Evolutionary conservation across 768 basidiomycete species (phyloP), one percentile per base, ranked within the genome.

Genomic region (Grammothele lineata): DNA sequence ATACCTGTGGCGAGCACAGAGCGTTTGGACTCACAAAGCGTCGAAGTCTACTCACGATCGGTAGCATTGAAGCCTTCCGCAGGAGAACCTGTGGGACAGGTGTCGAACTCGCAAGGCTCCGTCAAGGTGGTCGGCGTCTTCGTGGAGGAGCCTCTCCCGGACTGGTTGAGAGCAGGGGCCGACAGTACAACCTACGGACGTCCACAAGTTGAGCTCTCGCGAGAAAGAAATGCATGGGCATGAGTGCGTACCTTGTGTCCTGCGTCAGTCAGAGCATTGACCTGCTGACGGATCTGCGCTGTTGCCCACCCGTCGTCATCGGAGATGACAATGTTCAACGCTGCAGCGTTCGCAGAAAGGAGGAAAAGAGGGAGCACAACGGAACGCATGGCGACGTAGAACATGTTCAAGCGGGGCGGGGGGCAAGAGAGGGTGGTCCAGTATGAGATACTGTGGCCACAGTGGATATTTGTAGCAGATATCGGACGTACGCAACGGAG

Each of bases 251-350:
- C 73, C 38, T 71, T 43, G 47, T 63, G 73, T 15, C 70, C 73
- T 17, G 65, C 70, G 5, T 57, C 59, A 21, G 58, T 58, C 39
- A 77, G 60, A 0, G 71, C 66, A 37, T 62, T 58, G 50, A 64
- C 66, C 46, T 72, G 67, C 0, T 70, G 70, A 12, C 75, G 70
- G 33, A 77, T 68, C 39, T 67, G 63, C 25, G 74, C 74, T 1
- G 65, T 66, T 4, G 76, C 75, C 76, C 76, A 77, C 6, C 67
- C 67, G 40, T 68, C 66, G 50, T 68, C 66, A 53, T 68, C 66
- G 1, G 63, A 57, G 18, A 66, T 40, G 5, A 68, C 27, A 22
- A 68, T 17, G 9, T 36, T 52, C 19, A 61, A 62, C 47, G 56
- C 53, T 11, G 45, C 51, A 7, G 21, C n/a, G n/a, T n/a, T n/a